These are phyloP conservation scores for Amesomyces nigricolor DNA, from an alignment of 2,329 filamentous ascomycete genomes.

Conservation along the genomic window DNA sequence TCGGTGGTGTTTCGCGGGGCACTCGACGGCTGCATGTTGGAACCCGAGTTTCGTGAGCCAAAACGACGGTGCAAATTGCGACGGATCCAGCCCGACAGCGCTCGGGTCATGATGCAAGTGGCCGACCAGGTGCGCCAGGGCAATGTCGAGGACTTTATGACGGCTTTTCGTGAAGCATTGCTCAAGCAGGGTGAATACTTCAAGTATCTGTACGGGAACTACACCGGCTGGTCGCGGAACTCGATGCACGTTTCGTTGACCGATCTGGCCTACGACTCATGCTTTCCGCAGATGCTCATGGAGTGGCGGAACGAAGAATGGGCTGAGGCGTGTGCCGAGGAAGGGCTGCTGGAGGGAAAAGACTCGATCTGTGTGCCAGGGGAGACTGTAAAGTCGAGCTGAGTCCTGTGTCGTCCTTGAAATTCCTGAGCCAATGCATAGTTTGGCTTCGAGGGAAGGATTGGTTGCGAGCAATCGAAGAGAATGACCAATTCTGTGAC, in stretches of 20 bases:
- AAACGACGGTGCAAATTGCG: background rate
- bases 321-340: background rate
- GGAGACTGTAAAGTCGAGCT: too few relatives aligned
- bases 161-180: background rate
- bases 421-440: background rate
- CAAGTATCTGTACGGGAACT: background rate
- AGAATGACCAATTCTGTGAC: too few relatives aligned
- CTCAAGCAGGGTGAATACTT: background rate
- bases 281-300: background rate
- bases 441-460: too few relatives aligned
- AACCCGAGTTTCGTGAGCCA: background rate
- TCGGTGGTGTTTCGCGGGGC: background rate
- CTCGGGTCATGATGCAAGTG: background rate
- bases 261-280: background rate
- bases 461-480: too few relatives aligned
- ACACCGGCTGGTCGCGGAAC: background rate
- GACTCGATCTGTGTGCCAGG: background rate
- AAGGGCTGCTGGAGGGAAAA: background rate
- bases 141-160: background rate
- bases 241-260: too few relatives aligned
- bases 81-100: background rate
- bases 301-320: slow-evolving; percentile 1
- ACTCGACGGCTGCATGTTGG: background rate
- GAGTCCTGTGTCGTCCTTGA: background rate
- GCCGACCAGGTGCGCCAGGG: background rate